phyloP scores from a whole-genome alignment of 208 protist species.

The Histomonas meleagridis region DNA sequence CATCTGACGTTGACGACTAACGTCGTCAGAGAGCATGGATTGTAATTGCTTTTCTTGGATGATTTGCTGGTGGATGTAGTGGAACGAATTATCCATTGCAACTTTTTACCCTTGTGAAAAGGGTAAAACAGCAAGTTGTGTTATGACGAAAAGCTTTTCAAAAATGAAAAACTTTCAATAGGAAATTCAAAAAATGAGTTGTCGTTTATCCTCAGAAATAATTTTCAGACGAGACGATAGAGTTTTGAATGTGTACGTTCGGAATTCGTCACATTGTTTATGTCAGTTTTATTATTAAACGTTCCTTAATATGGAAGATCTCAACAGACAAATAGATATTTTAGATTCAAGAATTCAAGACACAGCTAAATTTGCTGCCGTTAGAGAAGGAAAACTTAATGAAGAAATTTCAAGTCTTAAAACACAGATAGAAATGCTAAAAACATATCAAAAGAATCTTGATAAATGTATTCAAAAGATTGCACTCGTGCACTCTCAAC shows the following conservation, averaged over 20 bases:
- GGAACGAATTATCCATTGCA: no score
- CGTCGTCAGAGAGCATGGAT: not conserved
- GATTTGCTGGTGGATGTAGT: not conserved
- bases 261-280: no score
- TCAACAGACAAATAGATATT: not conserved
- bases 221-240: no score
- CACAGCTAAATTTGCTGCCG: not conserved
- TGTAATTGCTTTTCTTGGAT: constrained; percentile 22
- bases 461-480: not conserved
- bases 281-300: no score
- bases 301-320: no score
- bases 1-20: not conserved
- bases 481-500: not conserved
- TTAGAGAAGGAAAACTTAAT: not conserved
- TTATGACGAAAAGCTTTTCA: no score
- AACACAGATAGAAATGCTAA: not conserved
- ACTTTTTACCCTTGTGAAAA: no score
- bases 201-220: no score
- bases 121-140: no score
- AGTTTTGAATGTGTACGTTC: no score
- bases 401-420: not conserved
- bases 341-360: not conserved
- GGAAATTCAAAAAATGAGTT: no score
- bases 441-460: not conserved
- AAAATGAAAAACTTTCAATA: no score